A percentile compares a stretch with the other conserved stretches of the same genome.
These are phyloP conservation scores for Tuber melanosporum DNA, from an alignment of 495 filamentous ascomycete genomes.

Conservation along the genomic window DNA sequence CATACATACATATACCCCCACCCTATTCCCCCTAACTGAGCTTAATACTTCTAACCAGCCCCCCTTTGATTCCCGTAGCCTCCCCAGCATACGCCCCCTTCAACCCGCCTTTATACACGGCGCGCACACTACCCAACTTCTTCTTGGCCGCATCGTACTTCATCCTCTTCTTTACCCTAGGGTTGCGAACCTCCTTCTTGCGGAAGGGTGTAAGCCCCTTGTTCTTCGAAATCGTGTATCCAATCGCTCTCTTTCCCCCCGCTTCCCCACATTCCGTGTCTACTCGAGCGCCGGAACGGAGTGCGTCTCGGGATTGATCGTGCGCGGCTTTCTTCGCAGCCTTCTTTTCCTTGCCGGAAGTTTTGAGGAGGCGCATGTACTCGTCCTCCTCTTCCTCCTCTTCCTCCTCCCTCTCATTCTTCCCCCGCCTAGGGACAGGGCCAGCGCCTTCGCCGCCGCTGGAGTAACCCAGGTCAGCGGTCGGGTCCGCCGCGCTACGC, in stretches of 20 bases:
- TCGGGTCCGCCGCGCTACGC: conserved; percentile 57
- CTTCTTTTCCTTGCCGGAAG: conserved; percentile 63
- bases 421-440: conserved; percentile 46
- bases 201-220: conserved; percentile 83
- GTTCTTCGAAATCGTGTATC: conserved; percentile 91
- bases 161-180: conserved; percentile 94
- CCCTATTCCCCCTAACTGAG: conserved; percentile 43
- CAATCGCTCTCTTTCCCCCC: conserved; percentile 74
- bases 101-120: conserved; percentile 72
- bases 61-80: conserved; percentile 88
- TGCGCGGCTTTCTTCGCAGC: conserved; percentile 59
- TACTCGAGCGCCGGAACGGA: conserved; percentile 52
- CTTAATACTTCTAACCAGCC: conserved; percentile 88
- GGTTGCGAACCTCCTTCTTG: conserved; percentile 89
- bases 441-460: conserved; percentile 56
- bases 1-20: conserved; percentile 12
- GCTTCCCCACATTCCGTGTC: conserved; percentile 60
- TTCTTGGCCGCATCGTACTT: conserved; percentile 90
- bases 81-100: conserved; percentile 91
- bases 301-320: conserved; percentile 25
- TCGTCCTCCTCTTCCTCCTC: conserved; percentile 57
- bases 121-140: conserved; percentile 77
- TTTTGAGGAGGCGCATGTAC: conserved; percentile 83
- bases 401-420: conserved; percentile 20
- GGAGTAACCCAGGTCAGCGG: conserved; percentile 51